These are phyloP conservation scores for Narthecium ossifragum DNA, from an alignment of 106 monocot species.

Conservation along the genomic window DNA sequence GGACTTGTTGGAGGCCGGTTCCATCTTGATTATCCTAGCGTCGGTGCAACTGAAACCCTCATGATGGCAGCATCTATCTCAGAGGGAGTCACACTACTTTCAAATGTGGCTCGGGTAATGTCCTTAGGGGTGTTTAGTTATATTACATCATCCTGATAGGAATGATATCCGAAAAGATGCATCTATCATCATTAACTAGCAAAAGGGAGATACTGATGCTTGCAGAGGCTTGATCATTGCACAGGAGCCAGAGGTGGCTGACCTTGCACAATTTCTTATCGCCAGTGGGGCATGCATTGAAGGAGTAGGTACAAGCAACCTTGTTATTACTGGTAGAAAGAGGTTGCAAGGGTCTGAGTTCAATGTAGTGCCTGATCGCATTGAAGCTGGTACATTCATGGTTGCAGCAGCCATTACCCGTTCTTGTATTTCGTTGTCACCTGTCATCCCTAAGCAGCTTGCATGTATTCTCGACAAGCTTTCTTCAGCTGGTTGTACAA, in stretches of 20 bases:
- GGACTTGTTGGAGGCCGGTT: slow-evolving; percentile 38
- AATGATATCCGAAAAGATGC: background rate
- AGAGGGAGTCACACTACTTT: slow-evolving; percentile 35
- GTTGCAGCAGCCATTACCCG: slow-evolving; percentile 48
- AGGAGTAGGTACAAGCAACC: slow-evolving; percentile 33
- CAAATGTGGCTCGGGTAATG: slow-evolving; percentile 42
- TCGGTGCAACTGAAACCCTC: slow-evolving; percentile 49
- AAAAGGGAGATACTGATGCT: too few relatives aligned
- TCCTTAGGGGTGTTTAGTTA: background rate
- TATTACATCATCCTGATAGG: background rate
- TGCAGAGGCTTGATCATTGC: background rate
- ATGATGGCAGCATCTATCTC: slow-evolving; percentile 54
- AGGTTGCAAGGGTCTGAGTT: slow-evolving; percentile 28
- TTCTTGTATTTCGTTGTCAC: slow-evolving; percentile 39
- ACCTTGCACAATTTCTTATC: slow-evolving; percentile 40
- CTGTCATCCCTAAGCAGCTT: slow-evolving; percentile 35
- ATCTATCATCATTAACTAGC: too few relatives aligned
- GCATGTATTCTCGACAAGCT: slow-evolving; percentile 24
- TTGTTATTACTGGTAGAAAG: slow-evolving; percentile 34
- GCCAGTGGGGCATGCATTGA: slow-evolving; percentile 41
- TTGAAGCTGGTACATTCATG: slow-evolving; percentile 60
- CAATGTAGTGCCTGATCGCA: slow-evolving; percentile 37
- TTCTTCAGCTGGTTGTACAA: slow-evolving; percentile 36
- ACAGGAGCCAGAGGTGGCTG: slow-evolving; percentile 55
- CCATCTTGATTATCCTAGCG: slow-evolving; percentile 47